Evolutionary conservation across 331 rosid species (phyloP), one percentile per base, ranked within the genome.

Genomic region (Rhamnella rubrinervis): DNA sequence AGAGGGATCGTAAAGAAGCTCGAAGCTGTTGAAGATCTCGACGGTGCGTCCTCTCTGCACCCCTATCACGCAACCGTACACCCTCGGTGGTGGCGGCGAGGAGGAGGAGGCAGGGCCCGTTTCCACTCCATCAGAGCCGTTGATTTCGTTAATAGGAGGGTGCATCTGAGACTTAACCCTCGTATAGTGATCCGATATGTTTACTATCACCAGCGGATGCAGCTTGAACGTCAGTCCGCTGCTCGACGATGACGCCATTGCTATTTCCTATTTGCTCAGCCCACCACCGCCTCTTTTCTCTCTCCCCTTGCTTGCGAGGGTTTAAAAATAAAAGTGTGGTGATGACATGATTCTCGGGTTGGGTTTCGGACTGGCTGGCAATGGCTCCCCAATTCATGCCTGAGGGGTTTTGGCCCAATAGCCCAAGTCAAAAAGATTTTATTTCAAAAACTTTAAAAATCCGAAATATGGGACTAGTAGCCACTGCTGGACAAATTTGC

Each of bases 201-300:
- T 95, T 0, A 95, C 92, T 73, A 95, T 95, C 61, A 91, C 97
- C 15, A 95, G 85, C 2, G 99, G 99, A 15, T 95, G 99, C 2
- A 95, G 77, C 86, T 95, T 95, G 93, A 91, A 95, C n/a, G 96
- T 95, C 75, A 95, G 84, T 31, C 99, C 99, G 67, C 99, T 95
- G 85, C 97, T 88, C 44, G 97, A 89, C 6, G 95, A 95, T 7
- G 95, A 87, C 72, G 96, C 89, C 96, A 53, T 53, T 53, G 58
- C 1, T 53, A 18, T 21, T n/a, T 10, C 25, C 58, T 53, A 8
- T 53, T 21, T 2, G 8, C 16, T 8, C 20, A 5, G 1, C 47
- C 13, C 47, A 7, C 47, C 13, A 7, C 13, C 47, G 9, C 47
- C 13, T 11, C 2, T 40, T 11, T 40, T 40, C 47, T 7, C 49